Percentiles rank a stretch among this genome's conserved stretches.
Evolutionary conservation across 257 asterid species (phyloP).

Genomic region (Verbena officinalis): DNA sequence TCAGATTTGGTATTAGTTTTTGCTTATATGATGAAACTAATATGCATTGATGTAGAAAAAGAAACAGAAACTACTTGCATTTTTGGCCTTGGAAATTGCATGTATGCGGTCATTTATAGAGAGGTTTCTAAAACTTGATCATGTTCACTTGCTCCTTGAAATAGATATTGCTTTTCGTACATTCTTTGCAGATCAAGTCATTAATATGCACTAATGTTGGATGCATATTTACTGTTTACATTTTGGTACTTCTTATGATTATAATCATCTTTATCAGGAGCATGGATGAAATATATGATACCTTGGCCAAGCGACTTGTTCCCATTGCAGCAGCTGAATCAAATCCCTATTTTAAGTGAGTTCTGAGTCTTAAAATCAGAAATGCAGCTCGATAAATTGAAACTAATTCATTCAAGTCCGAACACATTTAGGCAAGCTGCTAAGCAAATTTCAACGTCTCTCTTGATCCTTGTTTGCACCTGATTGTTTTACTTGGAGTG

Average conservation of each 20-base stretch:
- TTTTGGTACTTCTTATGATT: neutral
- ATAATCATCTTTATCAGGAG: slow-evolving; percentile 48
- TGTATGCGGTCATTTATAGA: slow-evolving; percentile 14
- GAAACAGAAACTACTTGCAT: slow-evolving; percentile 6
- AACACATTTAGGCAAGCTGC: slow-evolving; percentile 7
- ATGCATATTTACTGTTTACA: slow-evolving; percentile 22
- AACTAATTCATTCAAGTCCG: slow-evolving; percentile 10
- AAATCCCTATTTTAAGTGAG: slow-evolving; percentile 72
- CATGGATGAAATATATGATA: slow-evolving; percentile 78
- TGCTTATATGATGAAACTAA: neutral
- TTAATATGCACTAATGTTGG: neutral
- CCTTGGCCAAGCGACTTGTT: slow-evolving; percentile 80
- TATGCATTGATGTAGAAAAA: slow-evolving; percentile 6
- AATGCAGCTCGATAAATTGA: slow-evolving; percentile 21
- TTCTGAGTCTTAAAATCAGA: slow-evolving; percentile 11
- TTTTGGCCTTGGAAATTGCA: neutral
- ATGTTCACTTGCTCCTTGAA: slow-evolving; percentile 5
- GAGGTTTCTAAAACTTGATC: slow-evolving; percentile 12
- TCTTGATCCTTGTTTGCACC: neutral
- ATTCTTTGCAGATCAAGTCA: slow-evolving; percentile 1
- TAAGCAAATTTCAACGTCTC: neutral
- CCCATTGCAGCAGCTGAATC: slow-evolving; percentile 81
- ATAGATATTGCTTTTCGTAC: slow-evolving; percentile 1
- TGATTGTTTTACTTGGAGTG: neutral
- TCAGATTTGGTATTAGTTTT: slow-evolving; percentile 6